These are phyloP conservation scores for Annulohypoxylon moriforme DNA, from an alignment of 495 filamentous ascomycete species.

Conservation along the genomic window DNA sequence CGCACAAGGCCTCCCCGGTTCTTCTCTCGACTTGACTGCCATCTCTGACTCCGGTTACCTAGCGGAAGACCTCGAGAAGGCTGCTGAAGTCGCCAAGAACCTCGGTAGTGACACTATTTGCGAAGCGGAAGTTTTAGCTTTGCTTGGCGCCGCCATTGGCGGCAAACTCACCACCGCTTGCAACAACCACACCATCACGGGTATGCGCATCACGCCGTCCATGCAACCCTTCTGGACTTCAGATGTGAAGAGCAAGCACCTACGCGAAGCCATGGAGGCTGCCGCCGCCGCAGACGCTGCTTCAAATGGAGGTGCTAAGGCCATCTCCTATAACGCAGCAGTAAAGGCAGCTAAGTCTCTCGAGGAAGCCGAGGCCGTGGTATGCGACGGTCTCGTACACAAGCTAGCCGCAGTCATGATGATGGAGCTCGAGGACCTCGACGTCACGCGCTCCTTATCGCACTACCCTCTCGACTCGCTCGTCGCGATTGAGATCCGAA, in stretches of 20 bases:
- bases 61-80: constrained; percentile 58
- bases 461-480: constrained; percentile 66
- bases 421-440: constrained; percentile 64
- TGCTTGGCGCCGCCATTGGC: constrained; percentile 60
- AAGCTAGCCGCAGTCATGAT: constrained; percentile 63
- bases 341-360: constrained; percentile 55
- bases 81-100: constrained; percentile 59
- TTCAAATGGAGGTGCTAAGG: constrained; percentile 34
- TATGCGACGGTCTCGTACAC: constrained; percentile 58
- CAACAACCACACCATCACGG: constrained; percentile 64
- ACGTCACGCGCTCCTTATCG: constrained; percentile 58
- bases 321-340: constrained; percentile 55
- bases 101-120: constrained; percentile 63
- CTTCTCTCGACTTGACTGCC: constrained; percentile 66
- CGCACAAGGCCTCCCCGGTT: constrained; percentile 57
- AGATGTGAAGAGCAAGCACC: constrained; percentile 64
- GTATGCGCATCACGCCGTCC: constrained; percentile 60
- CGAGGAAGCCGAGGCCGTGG: constrained; percentile 59
- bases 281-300: constrained; percentile 53
- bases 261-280: constrained; percentile 60
- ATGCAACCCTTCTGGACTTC: constrained; percentile 62
- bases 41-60: constrained; percentile 69
- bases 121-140: constrained; percentile 62
- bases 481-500: constrained; percentile 65
- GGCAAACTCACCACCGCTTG: constrained; percentile 52